Evolutionary conservation across 2,329 filamentous ascomycete genomes (phyloP).

Genomic region (Chrysoporthe austroafricana): DNA sequence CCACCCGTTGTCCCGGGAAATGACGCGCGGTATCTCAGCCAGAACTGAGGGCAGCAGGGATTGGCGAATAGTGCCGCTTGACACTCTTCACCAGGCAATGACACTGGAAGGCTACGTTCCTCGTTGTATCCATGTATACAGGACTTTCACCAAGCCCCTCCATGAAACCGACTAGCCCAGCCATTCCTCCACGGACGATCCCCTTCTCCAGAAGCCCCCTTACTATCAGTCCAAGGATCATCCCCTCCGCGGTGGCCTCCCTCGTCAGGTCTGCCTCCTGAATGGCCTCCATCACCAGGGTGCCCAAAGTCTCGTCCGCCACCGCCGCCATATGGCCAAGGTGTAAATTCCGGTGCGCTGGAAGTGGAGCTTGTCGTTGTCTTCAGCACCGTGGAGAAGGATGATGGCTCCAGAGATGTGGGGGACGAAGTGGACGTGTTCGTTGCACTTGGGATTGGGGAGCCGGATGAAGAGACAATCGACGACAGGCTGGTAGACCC

Average conservation of each 20-base stretch:
- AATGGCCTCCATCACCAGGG: conserved; percentile 3
- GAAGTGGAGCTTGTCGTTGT: conserved; percentile 16
- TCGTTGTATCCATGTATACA: background rate
- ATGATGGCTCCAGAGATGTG: conserved; percentile 1
- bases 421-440: background rate
- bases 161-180: background rate
- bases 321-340: conserved; percentile 16
- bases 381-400: conserved; percentile 18
- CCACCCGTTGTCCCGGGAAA: background rate
- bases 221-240: background rate
- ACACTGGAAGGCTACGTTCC: background rate
- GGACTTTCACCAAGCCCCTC: background rate
- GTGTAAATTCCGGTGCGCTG: conserved; percentile 13
- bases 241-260: conserved; percentile 11
- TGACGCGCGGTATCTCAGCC: background rate
- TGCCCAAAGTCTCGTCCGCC: conserved; percentile 3
- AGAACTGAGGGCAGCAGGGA: background rate
- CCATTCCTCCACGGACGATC: background rate
- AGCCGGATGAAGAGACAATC: background rate
- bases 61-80: background rate
- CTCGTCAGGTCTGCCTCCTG: conserved; percentile 7
- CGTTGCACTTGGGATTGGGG: background rate
- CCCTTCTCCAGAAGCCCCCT: conserved; percentile 1
- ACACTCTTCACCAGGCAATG: background rate
- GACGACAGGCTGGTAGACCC: conserved; percentile 3